Evolutionary conservation across 1,284 basidiomycete genomes (phyloP).

Genomic region (Earliella scabrosa): DNA sequence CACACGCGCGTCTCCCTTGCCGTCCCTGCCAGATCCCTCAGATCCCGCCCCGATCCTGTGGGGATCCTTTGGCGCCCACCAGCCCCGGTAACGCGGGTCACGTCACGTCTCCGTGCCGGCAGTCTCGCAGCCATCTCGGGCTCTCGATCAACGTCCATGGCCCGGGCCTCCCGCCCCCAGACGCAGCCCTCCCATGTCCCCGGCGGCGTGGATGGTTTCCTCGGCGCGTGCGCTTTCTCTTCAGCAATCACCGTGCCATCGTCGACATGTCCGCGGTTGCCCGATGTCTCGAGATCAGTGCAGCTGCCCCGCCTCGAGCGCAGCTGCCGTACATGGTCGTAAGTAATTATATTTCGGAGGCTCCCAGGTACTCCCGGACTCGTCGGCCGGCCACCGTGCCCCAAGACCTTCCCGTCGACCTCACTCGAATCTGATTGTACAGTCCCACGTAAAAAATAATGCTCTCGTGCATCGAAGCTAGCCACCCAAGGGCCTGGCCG

Average conservation of each 20-base stretch:
- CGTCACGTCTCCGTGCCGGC: not conserved
- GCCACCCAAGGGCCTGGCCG: conserved; percentile 8
- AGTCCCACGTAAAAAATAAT: conserved; percentile 3
- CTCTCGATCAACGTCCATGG: not conserved
- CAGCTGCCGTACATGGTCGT: too few species aligned
- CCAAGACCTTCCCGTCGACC: too few species aligned
- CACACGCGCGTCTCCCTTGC: not conserved
- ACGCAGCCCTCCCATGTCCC: too few species aligned
- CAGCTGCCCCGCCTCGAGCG: too few species aligned
- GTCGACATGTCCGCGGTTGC: not conserved
- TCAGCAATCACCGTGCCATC: not conserved
- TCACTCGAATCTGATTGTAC: too few species aligned
- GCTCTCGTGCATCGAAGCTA: conserved; percentile 1
- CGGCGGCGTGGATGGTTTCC: too few species aligned
- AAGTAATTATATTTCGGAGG: too few species aligned
- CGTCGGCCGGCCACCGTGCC: too few species aligned
- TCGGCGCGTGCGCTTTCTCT: not conserved
- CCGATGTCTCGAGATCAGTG: not conserved
- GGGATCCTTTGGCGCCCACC: too few species aligned
- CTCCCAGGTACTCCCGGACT: not conserved
- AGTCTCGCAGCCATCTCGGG: not conserved
- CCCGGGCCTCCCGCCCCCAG: not conserved
- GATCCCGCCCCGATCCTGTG: too few species aligned
- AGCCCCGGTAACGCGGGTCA: too few species aligned
- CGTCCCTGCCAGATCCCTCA: not conserved